A percentile compares a stretch with the other conserved stretches of the same genome.
Evolutionary conservation across 768 basidiomycete genomes (phyloP).

Genomic region (Floccularia luteovirens): DNA sequence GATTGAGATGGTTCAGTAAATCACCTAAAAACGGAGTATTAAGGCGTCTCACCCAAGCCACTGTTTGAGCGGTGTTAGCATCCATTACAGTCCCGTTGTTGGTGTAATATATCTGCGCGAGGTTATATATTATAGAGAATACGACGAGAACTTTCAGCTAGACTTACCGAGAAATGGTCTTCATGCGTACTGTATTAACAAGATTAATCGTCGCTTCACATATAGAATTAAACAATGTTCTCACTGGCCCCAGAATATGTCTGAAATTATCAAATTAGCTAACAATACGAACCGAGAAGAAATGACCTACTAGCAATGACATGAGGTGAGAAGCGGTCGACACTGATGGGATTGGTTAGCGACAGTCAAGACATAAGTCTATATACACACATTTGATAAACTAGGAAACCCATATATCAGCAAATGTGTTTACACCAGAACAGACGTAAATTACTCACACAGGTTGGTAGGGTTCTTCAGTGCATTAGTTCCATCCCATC

Average conservation of each 20-base stretch:
- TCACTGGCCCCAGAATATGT: constrained; percentile 70
- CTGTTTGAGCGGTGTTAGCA: constrained; percentile 45
- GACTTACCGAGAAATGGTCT: constrained; percentile 55
- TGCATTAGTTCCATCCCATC: constrained; percentile 67
- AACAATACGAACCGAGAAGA: constrained; percentile 2
- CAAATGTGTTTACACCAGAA: too few relatives aligned
- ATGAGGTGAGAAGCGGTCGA: constrained; percentile 74
- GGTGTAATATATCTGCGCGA: constrained; percentile 54
- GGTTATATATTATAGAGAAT: neutral
- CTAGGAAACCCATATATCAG: too few relatives aligned
- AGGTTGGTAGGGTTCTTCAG: constrained; percentile 59
- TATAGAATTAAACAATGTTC: constrained; percentile 7
- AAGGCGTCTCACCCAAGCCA: constrained; percentile 27
- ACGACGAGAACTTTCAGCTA: too few relatives aligned
- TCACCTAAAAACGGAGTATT: too few relatives aligned
- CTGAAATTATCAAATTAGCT: too few relatives aligned
- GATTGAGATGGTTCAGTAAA: too few relatives aligned
- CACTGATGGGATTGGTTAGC: constrained; percentile 24
- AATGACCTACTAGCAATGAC: constrained; percentile 64
- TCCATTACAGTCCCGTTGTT: constrained; percentile 62
- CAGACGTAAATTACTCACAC: constrained; percentile 33
- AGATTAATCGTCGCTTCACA: constrained; percentile 1
- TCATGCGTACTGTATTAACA: constrained; percentile 45
- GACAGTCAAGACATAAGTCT: too few relatives aligned
- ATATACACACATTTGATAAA: constrained; percentile 33